Evolutionary conservation across 2,329 filamentous ascomycete species (phyloP).

Genomic region (Curvularia spicifera): DNA sequence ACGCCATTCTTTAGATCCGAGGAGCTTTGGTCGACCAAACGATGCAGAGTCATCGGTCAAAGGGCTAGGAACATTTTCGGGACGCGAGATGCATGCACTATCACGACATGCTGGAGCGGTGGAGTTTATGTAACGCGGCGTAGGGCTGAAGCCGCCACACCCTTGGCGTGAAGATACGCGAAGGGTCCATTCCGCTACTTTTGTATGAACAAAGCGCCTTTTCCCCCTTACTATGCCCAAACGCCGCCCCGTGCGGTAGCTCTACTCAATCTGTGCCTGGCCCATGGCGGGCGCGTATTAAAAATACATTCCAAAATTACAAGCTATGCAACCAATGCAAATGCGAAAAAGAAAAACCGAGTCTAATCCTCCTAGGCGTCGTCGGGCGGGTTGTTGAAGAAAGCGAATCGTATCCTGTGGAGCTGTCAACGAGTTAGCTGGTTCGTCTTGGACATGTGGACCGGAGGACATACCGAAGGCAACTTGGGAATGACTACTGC

Average conservation of each 20-base stretch:
- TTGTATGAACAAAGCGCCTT: constrained; percentile 25
- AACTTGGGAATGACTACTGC: constrained; percentile 95
- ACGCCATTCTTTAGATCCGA: neutral
- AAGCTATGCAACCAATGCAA: constrained; percentile 33
- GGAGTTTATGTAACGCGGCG: constrained; percentile 2
- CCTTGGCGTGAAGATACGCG: constrained; percentile 16
- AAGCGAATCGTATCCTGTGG: constrained; percentile 49
- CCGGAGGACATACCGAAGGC: constrained; percentile 75
- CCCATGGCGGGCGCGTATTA: constrained; percentile 35
- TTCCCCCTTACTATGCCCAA: constrained; percentile 20
- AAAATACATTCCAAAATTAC: constrained; percentile 46
- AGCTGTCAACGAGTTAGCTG: constrained; percentile 33
- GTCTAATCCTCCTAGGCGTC: constrained; percentile 35
- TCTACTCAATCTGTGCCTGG: constrained; percentile 37
- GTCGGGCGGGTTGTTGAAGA: constrained; percentile 50
- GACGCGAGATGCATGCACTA: constrained; percentile 1
- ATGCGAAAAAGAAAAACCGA: constrained; percentile 14
- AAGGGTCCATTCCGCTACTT: constrained; percentile 19
- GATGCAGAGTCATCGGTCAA: neutral
- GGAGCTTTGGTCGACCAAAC: neutral
- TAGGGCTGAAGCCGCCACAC: constrained; percentile 15
- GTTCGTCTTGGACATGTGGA: neutral
- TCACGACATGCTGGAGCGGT: neutral
- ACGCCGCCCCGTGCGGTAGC: constrained; percentile 39
- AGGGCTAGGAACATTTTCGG: too few relatives aligned